These are phyloP conservation scores for Pulveroboletus sp. DNA, from an alignment of 768 basidiomycete species.

Conservation along the genomic window DNA sequence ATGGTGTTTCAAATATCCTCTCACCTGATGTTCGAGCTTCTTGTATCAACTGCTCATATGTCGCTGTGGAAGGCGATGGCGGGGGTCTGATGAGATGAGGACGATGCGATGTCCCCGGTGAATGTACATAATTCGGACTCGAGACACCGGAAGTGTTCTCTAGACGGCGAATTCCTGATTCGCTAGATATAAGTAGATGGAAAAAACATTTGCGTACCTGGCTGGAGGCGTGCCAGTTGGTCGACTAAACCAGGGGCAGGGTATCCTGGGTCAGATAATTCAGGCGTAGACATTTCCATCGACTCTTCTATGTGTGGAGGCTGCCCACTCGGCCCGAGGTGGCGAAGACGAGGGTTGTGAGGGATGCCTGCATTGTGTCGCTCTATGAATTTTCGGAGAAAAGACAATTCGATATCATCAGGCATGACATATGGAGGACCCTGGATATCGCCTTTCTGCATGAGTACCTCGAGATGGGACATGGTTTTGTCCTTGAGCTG, in stretches of 20 bases:
- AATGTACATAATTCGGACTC: constrained; percentile 30
- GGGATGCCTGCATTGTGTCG: constrained; percentile 69
- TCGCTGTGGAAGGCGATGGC: constrained; percentile 47
- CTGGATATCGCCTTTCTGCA: constrained; percentile 84
- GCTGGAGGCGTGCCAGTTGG: constrained; percentile 32
- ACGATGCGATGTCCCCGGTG: constrained; percentile 27
- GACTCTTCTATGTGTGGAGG: constrained; percentile 32
- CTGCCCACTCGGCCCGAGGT: constrained; percentile 33
- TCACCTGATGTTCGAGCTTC: constrained; percentile 59
- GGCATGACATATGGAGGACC: constrained; percentile 81
- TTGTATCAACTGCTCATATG: constrained; percentile 49
- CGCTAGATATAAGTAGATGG: not conserved
- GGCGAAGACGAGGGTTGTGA: constrained; percentile 77
- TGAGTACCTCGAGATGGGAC: constrained; percentile 80
- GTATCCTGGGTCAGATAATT: constrained; percentile 32
- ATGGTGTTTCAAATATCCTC: constrained; percentile 20
- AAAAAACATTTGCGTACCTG: constrained; percentile 22
- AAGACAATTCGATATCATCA: constrained; percentile 70
- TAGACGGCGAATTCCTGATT: constrained; percentile 8
- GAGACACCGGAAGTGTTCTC: constrained; percentile 28
- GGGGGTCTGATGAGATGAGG: constrained; percentile 41
- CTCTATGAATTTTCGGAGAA: constrained; percentile 79
- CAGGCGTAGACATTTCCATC: constrained; percentile 33
- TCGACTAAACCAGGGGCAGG: constrained; percentile 27
- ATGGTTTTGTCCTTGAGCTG: constrained; percentile 86